Evolutionary conservation across 2,329 filamentous ascomycete species (phyloP), one percentile per base, ranked within the genome.

Genomic region (Pestalotiopsis sp.): DNA sequence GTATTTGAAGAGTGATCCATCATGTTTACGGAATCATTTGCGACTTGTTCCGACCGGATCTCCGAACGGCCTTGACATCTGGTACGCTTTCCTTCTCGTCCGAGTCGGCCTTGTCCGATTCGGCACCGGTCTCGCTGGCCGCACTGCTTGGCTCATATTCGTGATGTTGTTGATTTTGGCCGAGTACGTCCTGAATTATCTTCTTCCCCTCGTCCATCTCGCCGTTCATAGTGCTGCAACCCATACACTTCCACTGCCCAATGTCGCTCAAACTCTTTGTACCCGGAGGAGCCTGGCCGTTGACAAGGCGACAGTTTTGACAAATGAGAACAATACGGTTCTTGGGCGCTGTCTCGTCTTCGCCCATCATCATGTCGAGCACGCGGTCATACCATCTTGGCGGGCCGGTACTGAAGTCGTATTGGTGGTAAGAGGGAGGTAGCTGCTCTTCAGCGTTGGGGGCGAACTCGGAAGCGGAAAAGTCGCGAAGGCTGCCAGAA

Each of bases 301-400:
- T 99, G 62, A 99, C 95, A 1, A 98, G 87, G 38, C 94, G 87
- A 79, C 96, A 99, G 52, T 87, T 85, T 39, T 84, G 81, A 81
- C 96, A 99, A 67, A 99, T 94, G 72, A 99, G 84, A 7, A 91
- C 95, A 69, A 97, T 89, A 20, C 96, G 90, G 80, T 98, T 98
- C 83, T 94, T 97, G 2, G 95, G 89, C 13, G 93, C 90, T 4
- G 93, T 97, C 81, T 99, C 96, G 76, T 99, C 96, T 77, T 99
- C 96, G 64, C 96, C 96, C 0, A 99, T 87, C 31, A 99, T 89
- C 0, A 97, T 89, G 76, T 99, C 96, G 68, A 99, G 85, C 66
- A 99, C 90, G 68, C 95, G 90, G 78, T 99, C 96, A 81, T 98
- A 99, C 96, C 96, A 99, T 77, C 92, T 91, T 17, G 90, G 83